phyloP scores from a whole-genome alignment of 768 basidiomycete genomes.

The Pisolithus tinctorius region DNA sequence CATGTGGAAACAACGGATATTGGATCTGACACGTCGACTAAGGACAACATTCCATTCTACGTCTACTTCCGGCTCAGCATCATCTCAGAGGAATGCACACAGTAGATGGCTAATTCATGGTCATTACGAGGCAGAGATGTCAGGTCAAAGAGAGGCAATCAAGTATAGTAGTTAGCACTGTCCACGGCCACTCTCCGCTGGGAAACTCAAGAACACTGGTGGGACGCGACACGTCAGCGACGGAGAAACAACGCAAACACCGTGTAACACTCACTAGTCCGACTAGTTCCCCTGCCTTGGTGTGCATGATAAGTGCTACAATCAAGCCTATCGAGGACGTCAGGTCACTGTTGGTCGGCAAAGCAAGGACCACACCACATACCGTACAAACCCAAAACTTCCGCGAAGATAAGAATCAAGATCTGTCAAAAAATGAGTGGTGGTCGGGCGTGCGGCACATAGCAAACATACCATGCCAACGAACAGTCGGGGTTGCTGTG shows the following conservation, averaged over 20 bases:
- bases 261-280: conserved; percentile 9
- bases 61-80: too few relatives aligned
- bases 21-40: too few relatives aligned
- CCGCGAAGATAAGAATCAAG: conserved; percentile 95
- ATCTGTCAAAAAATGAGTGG: conserved; percentile 43
- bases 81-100: too few relatives aligned
- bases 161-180: background rate
- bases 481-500: conserved; percentile 90
- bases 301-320: conserved; percentile 95
- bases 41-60: too few relatives aligned
- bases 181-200: conserved; percentile 3
- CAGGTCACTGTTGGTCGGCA: background rate
- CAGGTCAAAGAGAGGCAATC: background rate
- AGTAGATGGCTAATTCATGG: background rate
- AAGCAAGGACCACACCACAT: conserved; percentile 4
- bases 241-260: background rate
- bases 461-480: conserved; percentile 75
- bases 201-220: conserved; percentile 19
- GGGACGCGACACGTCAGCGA: background rate
- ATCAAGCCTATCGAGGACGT: conserved; percentile 52
- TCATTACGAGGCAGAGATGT: background rate
- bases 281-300: conserved; percentile 37
- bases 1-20: too few relatives aligned
- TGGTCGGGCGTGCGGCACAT: background rate
- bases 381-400: conserved; percentile 92